Evolutionary conservation across 352 stramenopile species (phyloP).

Genomic region (Phytophthora pistaciae): DNA sequence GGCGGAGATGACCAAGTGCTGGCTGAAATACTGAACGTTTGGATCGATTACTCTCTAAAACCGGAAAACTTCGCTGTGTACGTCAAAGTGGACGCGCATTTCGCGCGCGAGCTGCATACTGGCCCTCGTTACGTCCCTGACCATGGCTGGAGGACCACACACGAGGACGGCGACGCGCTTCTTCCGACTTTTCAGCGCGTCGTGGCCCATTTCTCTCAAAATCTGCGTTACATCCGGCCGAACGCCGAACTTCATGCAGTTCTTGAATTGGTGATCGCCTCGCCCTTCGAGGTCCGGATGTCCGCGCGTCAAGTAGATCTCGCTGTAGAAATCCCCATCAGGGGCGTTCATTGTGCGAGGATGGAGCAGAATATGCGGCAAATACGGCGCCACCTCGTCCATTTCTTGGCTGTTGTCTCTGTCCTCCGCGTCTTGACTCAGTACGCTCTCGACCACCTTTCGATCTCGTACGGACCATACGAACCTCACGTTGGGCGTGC

Average conservation of each 20-base stretch:
- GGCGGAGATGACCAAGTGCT: neutral
- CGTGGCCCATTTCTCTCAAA: slow-evolving; percentile 22
- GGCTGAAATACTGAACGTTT: neutral
- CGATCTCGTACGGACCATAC: slow-evolving; percentile 45
- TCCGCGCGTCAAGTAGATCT: slow-evolving; percentile 35
- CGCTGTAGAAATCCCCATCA: slow-evolving; percentile 21
- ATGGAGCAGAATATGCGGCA: slow-evolving; percentile 12
- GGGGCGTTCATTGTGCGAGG: slow-evolving; percentile 8
- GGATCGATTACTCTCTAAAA: slow-evolving; percentile 10
- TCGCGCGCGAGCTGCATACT: slow-evolving; percentile 13
- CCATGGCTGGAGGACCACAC: slow-evolving; percentile 35
- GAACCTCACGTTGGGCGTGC: slow-evolving; percentile 38
- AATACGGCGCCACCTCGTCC: slow-evolving; percentile 19
- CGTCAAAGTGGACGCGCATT: slow-evolving; percentile 36
- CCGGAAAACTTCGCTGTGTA: slow-evolving; percentile 29
- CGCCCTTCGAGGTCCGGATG: slow-evolving; percentile 40
- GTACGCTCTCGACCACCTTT: slow-evolving; percentile 34
- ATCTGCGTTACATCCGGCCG: slow-evolving; percentile 25
- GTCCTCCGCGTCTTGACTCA: neutral
- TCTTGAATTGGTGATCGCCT: slow-evolving; percentile 18
- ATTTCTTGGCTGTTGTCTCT: slow-evolving; percentile 5
- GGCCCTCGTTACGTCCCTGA: slow-evolving; percentile 19
- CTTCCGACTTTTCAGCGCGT: slow-evolving; percentile 21
- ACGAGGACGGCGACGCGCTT: slow-evolving; percentile 38
- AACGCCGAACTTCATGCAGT: slow-evolving; percentile 27